Evolutionary conservation across 352 stramenopile species (phyloP).

Genomic region (Aphanomyces stellatus): DNA sequence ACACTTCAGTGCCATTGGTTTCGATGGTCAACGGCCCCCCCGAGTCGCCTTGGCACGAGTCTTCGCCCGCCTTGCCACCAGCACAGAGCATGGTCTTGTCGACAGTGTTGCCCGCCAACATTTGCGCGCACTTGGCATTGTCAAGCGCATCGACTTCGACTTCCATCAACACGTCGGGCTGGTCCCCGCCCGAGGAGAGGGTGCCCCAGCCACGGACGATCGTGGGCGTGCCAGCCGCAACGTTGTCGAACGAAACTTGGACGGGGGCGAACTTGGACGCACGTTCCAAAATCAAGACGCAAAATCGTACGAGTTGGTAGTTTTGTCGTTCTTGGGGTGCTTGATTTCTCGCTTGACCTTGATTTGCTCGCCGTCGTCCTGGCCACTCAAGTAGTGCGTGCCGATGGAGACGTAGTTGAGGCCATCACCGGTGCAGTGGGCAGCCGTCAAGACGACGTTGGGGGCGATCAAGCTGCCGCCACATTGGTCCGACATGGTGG

Average conservation of each 20-base stretch:
- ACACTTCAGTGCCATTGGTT: conserved; percentile 11
- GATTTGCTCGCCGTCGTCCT: conserved; percentile 39
- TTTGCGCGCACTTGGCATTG: conserved; percentile 31
- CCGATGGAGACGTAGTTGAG: conserved; percentile 43
- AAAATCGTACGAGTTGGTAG: conserved; percentile 46
- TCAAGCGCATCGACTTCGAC: conserved; percentile 39
- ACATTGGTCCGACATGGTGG: conserved; percentile 19
- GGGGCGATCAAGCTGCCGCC: conserved; percentile 50
- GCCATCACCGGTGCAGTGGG: conserved; percentile 40
- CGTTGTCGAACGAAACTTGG: conserved; percentile 37
- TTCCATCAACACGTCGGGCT: conserved; percentile 29
- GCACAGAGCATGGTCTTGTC: conserved; percentile 50
- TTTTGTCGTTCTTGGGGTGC: conserved; percentile 40
- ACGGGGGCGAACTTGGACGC: conserved; percentile 33
- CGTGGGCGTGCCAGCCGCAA: conserved; percentile 36
- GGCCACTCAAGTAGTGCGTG: conserved; percentile 41
- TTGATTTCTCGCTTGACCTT: conserved; percentile 33
- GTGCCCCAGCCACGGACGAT: neutral
- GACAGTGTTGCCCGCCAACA: conserved; percentile 20
- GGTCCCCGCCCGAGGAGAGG: neutral
- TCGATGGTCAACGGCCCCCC: conserved; percentile 22
- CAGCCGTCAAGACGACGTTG: conserved; percentile 53
- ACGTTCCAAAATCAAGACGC: conserved; percentile 40
- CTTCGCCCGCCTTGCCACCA: conserved; percentile 21
- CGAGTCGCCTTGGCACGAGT: conserved; percentile 28